These are phyloP conservation scores for Elsinoe ampelina DNA, from an alignment of 2,329 filamentous ascomycete genomes.

Conservation along the genomic window DNA sequence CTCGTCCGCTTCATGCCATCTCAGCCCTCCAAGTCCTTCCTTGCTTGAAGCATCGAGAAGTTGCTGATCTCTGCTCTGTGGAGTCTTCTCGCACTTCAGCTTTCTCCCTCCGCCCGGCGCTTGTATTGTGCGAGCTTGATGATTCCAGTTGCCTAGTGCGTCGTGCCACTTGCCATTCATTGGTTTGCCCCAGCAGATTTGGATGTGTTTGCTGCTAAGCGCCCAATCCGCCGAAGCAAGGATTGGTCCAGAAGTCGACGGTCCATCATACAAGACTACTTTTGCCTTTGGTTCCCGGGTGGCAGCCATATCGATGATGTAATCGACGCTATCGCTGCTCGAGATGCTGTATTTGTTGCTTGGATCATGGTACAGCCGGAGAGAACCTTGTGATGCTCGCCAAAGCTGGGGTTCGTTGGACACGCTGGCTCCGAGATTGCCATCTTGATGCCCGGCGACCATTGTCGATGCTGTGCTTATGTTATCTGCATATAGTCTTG, in stretches of 20 bases:
- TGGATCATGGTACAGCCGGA: neutral
- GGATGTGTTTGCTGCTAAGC: slow-evolving; percentile 1
- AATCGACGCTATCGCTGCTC: neutral
- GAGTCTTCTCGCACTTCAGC: neutral
- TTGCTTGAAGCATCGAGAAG: neutral
- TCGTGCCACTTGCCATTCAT: neutral
- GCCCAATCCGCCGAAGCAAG: neutral
- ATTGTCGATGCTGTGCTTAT: neutral
- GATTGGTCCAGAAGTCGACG: neutral
- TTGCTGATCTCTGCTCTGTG: neutral
- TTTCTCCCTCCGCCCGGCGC: neutral
- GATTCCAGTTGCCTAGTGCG: slow-evolving; percentile 1
- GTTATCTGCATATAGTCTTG: neutral
- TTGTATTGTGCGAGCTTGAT: neutral
- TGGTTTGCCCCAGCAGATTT: slow-evolving; percentile 3
- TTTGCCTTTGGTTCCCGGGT: neutral
- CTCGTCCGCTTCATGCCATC: neutral
- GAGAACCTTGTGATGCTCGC: neutral
- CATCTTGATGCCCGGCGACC: neutral
- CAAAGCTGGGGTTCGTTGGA: neutral
- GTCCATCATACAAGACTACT: neutral
- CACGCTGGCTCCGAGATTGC: neutral
- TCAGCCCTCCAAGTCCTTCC: neutral
- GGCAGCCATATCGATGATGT: neutral
- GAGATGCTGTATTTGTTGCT: slow-evolving; percentile 7